Conservation (phyloP, 345 rosid species). For the Eucalyptus marginata region DNA sequence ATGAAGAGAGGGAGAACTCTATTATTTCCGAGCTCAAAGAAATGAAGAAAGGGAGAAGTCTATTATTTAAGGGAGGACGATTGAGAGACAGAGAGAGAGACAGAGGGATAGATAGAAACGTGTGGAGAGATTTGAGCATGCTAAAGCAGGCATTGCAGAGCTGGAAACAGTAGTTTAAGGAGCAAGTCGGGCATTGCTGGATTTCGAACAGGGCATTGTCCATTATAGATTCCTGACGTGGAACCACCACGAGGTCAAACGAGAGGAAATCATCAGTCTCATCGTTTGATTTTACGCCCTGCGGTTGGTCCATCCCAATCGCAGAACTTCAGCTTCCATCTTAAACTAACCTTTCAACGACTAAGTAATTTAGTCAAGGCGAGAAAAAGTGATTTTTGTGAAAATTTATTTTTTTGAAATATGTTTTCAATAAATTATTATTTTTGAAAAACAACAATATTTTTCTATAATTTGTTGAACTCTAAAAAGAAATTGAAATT, state of each 20-base stretch:
- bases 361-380: background rate
- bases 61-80: background rate
- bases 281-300: background rate
- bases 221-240: background rate
- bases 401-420: background rate
- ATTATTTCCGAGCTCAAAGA: background rate
- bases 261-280: background rate
- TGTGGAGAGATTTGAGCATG: background rate
- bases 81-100: background rate
- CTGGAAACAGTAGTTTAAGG: background rate
- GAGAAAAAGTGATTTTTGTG: background rate
- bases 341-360: background rate
- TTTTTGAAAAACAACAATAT: background rate
- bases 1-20: background rate
- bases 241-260: background rate
- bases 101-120: background rate
- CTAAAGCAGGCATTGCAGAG: background rate
- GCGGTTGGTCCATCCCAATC: background rate
- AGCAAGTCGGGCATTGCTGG: background rate
- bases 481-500: background rate
- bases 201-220: background rate
- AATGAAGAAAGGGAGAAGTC: background rate
- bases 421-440: background rate
- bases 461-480: background rate
- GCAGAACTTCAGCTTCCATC: background rate